A percentile compares a stretch with the other conserved stretches of the same genome.
phyloP scores from a whole-genome alignment of 2,329 filamentous ascomycete species.

The Xylariaceae sp. region DNA sequence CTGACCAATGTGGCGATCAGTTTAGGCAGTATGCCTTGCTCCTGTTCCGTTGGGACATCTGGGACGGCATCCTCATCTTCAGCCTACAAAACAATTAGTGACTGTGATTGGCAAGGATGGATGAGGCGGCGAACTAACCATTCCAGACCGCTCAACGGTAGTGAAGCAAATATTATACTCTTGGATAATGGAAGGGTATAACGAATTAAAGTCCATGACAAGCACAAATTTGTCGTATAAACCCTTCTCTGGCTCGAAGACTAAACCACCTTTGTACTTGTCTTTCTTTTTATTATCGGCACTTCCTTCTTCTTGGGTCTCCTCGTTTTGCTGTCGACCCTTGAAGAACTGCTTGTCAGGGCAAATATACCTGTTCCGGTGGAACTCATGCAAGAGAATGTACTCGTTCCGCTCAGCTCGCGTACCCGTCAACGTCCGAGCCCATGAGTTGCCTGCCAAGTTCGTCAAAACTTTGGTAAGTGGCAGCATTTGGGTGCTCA shows the following conservation, averaged over 20 bases:
- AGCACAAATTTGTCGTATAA: conserved; percentile 97
- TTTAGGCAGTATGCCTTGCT: conserved; percentile 80
- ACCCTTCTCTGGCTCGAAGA: conserved; percentile 96
- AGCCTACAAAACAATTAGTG: conserved; percentile 44
- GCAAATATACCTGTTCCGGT: conserved; percentile 96
- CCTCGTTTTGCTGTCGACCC: conserved; percentile 68
- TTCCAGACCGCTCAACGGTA: conserved; percentile 76
- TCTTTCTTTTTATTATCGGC: conserved; percentile 93
- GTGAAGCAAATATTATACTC: conserved; percentile 99
- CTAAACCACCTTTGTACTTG: conserved; percentile 97
- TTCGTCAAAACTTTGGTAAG: conserved; percentile 95
- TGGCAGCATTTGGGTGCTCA: conserved; percentile 88
- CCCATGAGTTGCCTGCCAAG: conserved; percentile 96
- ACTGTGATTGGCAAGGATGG: not conserved
- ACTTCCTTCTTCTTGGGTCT: conserved; percentile 64
- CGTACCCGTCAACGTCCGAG: conserved; percentile 89
- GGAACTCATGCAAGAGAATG: conserved; percentile 95
- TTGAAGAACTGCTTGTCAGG: conserved; percentile 89
- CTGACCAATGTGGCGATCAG: conserved; percentile 91
- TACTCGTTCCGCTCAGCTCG: conserved; percentile 98
- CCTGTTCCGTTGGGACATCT: conserved; percentile 75
- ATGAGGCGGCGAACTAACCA: conserved; percentile 49
- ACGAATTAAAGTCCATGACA: conserved; percentile 99
- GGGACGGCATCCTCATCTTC: conserved; percentile 87
- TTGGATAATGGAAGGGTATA: conserved; percentile 98